A percentile compares a stretch with the other conserved stretches of the same genome.
These are phyloP conservation scores for Fusarium musae DNA, from an alignment of 2,329 filamentous ascomycete species.

Conservation along the genomic window DNA sequence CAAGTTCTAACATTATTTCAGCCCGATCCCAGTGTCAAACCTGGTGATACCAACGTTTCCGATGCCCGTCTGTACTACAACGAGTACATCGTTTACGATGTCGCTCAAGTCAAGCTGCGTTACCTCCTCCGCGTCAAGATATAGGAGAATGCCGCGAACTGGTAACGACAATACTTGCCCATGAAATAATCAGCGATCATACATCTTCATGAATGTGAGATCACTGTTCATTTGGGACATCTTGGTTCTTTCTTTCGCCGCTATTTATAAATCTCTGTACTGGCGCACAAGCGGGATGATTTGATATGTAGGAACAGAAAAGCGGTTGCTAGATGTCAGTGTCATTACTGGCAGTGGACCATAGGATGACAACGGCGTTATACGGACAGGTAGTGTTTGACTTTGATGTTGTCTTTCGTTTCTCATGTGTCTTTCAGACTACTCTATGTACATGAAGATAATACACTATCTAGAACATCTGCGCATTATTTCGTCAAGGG, in stretches of 20 bases:
- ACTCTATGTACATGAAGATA: constrained; percentile 7
- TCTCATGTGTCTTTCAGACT: neutral
- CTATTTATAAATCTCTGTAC: neutral
- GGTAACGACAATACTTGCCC: neutral
- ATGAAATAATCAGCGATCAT: no score
- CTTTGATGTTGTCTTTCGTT: neutral
- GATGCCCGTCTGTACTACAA: constrained; percentile 71
- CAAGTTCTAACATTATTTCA: constrained; percentile 39
- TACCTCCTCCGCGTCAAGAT: constrained; percentile 75
- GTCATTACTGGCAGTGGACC: neutral
- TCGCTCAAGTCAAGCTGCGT: constrained; percentile 74
- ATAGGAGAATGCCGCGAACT: constrained; percentile 27
- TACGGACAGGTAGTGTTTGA: neutral
- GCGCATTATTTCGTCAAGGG: constrained; percentile 16
- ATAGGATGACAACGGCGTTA: neutral
- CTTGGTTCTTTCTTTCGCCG: neutral
- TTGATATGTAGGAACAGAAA: neutral
- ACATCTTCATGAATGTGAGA: neutral
- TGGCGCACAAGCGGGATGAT: neutral
- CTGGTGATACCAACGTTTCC: constrained; percentile 59
- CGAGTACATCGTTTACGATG: constrained; percentile 78
- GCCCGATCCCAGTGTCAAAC: constrained; percentile 61
- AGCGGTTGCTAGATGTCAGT: neutral
- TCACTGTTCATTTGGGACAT: neutral
- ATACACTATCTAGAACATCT: constrained; percentile 2